A percentile compares a stretch with the other conserved stretches of the same genome.
Conservation (phyloP, 257 asterid genomes). For the Voacanga thouarsii region DNA sequence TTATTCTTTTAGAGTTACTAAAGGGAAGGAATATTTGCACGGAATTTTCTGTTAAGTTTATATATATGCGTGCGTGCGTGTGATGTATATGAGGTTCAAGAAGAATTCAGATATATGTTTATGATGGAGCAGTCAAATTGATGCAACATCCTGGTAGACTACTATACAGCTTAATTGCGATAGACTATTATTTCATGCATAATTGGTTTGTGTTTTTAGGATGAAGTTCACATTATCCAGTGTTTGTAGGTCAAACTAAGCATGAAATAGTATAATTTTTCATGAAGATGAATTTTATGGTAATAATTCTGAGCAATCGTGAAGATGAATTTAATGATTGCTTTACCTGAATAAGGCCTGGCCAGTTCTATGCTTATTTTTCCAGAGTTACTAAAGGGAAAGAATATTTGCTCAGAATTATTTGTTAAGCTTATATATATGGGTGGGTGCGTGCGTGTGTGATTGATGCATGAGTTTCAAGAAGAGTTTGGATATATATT, state of each 20-base stretch:
- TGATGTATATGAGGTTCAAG: background rate
- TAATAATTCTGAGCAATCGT: too few species aligned
- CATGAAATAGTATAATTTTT: background rate
- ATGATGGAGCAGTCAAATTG: slow-evolving; percentile 16
- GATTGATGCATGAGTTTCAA: background rate
- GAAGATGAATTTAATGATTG: background rate
- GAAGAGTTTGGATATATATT: background rate
- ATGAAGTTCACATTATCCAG: background rate
- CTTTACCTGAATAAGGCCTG: background rate
- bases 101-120: background rate
- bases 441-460: background rate
- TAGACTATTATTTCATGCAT: background rate
- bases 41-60: background rate
- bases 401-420: background rate
- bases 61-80: too few species aligned
- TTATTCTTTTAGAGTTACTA: background rate
- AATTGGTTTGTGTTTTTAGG: background rate
- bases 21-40: background rate
- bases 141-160: slow-evolving; percentile 78
- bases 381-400: background rate
- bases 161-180: background rate
- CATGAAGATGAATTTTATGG: background rate
- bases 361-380: background rate
- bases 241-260: background rate
- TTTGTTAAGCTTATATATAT: background rate